These are phyloP conservation scores for Wallacemonas sp. DNA, from an alignment of 208 protist species.

Conservation along the genomic window DNA sequence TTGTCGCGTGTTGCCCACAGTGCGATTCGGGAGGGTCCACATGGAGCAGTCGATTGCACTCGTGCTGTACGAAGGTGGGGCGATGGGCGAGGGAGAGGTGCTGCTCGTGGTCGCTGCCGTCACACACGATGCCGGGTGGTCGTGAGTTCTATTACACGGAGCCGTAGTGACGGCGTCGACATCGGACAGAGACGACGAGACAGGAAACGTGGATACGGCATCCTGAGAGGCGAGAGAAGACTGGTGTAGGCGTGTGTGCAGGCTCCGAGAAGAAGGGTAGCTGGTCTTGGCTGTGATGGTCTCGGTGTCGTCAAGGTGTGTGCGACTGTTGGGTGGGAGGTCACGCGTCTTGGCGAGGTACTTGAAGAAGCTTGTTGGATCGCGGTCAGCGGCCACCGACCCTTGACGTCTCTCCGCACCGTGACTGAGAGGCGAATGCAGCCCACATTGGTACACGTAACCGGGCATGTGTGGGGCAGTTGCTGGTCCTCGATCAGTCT, in stretches of 20 bases:
- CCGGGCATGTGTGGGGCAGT: too few species aligned
- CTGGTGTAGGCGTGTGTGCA: too few species aligned
- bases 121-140: background rate
- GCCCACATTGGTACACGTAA: constrained; percentile 6
- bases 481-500: background rate
- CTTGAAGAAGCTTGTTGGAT: constrained; percentile 4
- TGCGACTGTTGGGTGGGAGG: too few species aligned
- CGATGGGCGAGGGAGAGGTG: constrained; percentile 9
- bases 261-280: too few species aligned
- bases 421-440: constrained; percentile 3
- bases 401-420: too few species aligned
- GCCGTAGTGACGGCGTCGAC: background rate
- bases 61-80: constrained; percentile 11
- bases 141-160: background rate
- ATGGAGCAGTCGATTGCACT: constrained; percentile 3
- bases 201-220: too few species aligned
- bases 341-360: constrained; percentile 1
- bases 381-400: too few species aligned
- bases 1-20: too few species aligned
- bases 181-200: too few species aligned
- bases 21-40: background rate
- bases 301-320: background rate
- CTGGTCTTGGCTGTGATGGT: background rate
- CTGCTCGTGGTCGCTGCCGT: background rate
- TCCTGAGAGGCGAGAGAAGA: too few species aligned